Base-by-base conservation (phyloP, 345 rosid genomes). In the Xanthoceras sorbifolium region DNA sequence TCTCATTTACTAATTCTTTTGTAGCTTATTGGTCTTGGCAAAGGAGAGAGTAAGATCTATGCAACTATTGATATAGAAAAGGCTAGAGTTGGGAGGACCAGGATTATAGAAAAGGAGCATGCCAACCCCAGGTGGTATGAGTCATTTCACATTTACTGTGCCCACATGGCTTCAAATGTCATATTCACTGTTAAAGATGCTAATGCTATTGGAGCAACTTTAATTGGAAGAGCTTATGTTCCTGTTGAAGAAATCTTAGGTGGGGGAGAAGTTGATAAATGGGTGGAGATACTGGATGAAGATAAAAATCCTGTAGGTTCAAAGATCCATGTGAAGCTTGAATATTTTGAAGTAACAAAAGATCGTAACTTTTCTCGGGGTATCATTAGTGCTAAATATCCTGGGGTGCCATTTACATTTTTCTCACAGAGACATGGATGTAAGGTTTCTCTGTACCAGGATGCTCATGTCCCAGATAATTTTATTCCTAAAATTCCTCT, bases 51-150 rank as follows among this genome's bases (percentile, higher is more conserved):
- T 71, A 88, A 86, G 76, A 86, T 92, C 77, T 96, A 93, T 40
- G 99, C 99, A 32, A 86, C 93, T 34, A 85, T 96, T 23, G 99
- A 96, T 84, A 85, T 96, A 38, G 97, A 90, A 79, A 92, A 81
- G 88, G 97, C 98, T 57, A 89, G 99, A 82, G 97, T 91, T 77
- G 99, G 99, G 84, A 87, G 97, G 76, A 96, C 99, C 3, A 88
- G 97, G 71, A 84, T 75, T 48, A 68, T 96, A 18, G 88, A 80
- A 81, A 89, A 93, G 5, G 94, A 90, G 64, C 80, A 80, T 29
- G 55, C 74, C 20, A 91, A 83, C 55, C 99, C 98, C 22, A 86
- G 84, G 67, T 96, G 99, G 99, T 67, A 82, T 4, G 99, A 96
- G 72, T 96, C 97, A 17, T 96, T 96, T 75, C 98, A 93, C 80